These are phyloP conservation scores for Aspergillus incahuasiensis DNA, from an alignment of 495 filamentous ascomycete species.

Conservation along the genomic window DNA sequence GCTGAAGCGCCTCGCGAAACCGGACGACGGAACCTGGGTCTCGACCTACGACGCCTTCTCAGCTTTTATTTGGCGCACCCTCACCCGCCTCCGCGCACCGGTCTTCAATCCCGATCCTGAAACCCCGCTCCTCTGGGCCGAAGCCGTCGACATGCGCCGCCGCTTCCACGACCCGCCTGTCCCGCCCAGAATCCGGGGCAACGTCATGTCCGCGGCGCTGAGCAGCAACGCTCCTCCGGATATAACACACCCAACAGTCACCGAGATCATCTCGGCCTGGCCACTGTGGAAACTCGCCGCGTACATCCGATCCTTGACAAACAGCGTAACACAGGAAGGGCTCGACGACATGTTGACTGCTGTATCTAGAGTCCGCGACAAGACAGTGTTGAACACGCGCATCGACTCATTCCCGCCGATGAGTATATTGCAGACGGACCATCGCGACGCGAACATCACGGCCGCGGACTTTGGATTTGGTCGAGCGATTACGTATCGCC, in stretches of 20 bases:
- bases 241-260: conserved; percentile 16
- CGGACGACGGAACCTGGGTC: conserved; percentile 29
- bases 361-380: conserved; percentile 35
- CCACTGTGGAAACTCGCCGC: conserved; percentile 31
- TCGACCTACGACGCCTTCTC: conserved; percentile 42
- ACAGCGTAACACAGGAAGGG: conserved; percentile 28
- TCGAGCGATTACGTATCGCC: conserved; percentile 17
- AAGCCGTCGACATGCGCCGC: conserved; percentile 39
- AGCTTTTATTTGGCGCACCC: conserved; percentile 34
- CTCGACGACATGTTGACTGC: conserved; percentile 22
- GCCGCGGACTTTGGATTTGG: conserved; percentile 24
- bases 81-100: conserved; percentile 29
- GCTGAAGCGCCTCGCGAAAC: conserved; percentile 32
- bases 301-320: conserved; percentile 35
- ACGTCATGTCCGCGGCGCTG: conserved; percentile 29
- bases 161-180: conserved; percentile 23
- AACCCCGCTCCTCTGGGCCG: conserved; percentile 24
- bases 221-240: conserved; percentile 13
- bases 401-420: conserved; percentile 18
- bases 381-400: conserved; percentile 23
- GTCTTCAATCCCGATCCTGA: conserved; percentile 26
- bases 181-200: conserved; percentile 28
- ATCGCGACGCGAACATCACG: conserved; percentile 21
- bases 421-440: conserved; percentile 24
- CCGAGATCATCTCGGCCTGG: conserved; percentile 32